These are phyloP conservation scores for Zea luxurians DNA, from an alignment of 176 grass and related monocot species.

Conservation along the genomic window DNA sequence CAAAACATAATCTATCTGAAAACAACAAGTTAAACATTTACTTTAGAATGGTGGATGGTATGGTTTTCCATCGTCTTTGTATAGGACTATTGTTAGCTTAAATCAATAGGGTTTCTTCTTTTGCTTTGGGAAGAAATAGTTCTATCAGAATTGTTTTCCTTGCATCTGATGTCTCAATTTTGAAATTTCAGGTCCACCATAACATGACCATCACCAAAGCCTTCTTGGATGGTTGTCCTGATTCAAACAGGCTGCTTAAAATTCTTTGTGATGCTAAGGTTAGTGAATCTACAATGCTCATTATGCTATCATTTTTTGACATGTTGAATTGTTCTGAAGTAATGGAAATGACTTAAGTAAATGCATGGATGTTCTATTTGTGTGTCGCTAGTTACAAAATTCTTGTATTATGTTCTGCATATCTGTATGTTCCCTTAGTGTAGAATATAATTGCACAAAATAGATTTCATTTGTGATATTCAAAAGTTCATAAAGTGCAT, in stretches of 20 bases:
- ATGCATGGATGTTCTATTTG: background rate
- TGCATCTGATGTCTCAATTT: slow-evolving; percentile 34
- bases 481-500: background rate
- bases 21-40: slow-evolving; percentile 3
- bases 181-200: slow-evolving; percentile 73
- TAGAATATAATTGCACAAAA: background rate
- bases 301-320: slow-evolving; percentile 14
- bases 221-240: slow-evolving; percentile 65
- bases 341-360: slow-evolving; percentile 1
- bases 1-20: background rate
- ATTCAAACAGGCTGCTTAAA: slow-evolving; percentile 75
- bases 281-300: slow-evolving; percentile 33
- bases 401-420: background rate
- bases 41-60: slow-evolving; percentile 1
- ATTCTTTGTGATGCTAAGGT: slow-evolving; percentile 81
- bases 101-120: slow-evolving; percentile 21
- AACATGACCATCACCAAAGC: slow-evolving; percentile 87
- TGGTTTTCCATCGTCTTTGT: background rate
- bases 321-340: slow-evolving; percentile 1
- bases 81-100: background rate
- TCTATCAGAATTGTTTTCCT: background rate
- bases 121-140: slow-evolving; percentile 36
- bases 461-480: background rate
- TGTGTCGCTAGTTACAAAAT: background rate
- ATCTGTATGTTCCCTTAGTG: background rate